Evolutionary conservation across 1,284 basidiomycete genomes (phyloP), one percentile per base, ranked within the genome.

Genomic region (Microbotryum scabiosae): DNA sequence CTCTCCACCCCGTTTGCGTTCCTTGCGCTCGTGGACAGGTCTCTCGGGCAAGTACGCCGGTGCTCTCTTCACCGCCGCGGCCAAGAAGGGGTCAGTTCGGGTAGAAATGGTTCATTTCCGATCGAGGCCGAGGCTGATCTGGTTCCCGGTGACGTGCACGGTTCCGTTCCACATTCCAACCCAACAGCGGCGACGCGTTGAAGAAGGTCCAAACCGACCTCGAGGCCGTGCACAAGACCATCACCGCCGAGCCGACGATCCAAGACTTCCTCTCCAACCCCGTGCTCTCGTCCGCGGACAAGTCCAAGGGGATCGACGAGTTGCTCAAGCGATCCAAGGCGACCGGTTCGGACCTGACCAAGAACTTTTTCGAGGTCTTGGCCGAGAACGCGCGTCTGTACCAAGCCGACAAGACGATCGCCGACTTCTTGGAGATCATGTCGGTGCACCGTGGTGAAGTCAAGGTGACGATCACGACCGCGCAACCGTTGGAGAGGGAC

Each of bases 381-480:
- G 88, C 89, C 61, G 89, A 97, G 78, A 98, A 99, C 77, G 92
- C 92, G 65, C 82, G 96, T 67, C 81, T 98, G 65, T 81, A 78
- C 62, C 86, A 94, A 80, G 85, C 89, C 30, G 79, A 83, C 71
- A 86, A 86, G 70, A 90, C 96, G 65, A 90, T 97, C 71, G 85
- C 88, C 73, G 91, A 88, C 67, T 97, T 97, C 80, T 84, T 90
- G 71, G 84, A 87, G 75, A 84, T 97, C 69, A 87, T 96, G 70
- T 79, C 88, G 60, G 85, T 87, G 72, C 84, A 97, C 83, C 87
- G 70, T 20, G 94, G 94, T 70, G 94, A 98, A 79, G 80, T 97
- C 69, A 89, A 87, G 74, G 88, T 98, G 66, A 82, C 85, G 60
- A 88, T 98, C 76, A 97, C 93, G 67, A 59, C 88, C 48, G 90